Conservation (phyloP, 176 grass and related monocot species). For the Rhipidocladum racemiflorum region DNA sequence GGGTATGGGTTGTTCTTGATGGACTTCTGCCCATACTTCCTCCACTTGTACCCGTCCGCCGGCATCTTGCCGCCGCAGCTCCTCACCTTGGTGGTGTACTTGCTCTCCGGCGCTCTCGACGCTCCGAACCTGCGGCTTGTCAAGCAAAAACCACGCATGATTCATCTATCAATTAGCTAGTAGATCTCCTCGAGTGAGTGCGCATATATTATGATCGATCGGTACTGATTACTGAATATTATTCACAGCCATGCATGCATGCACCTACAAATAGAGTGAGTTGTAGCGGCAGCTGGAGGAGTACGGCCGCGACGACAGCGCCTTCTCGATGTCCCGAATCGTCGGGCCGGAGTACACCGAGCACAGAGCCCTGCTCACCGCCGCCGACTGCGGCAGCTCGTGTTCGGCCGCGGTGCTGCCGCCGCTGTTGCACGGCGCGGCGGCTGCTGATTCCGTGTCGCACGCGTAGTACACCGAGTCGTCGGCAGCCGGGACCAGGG, state of each 20-base stretch:
- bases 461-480: background rate
- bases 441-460: background rate
- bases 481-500: background rate
- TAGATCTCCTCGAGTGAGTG: background rate
- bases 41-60: constrained; percentile 73
- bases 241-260: background rate
- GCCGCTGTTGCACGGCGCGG: constrained; percentile 4
- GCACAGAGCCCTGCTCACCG: constrained; percentile 34
- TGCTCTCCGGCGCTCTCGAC: constrained; percentile 40
- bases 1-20: constrained; percentile 83
- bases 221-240: background rate
- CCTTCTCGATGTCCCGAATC: constrained; percentile 58
- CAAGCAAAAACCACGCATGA: background rate
- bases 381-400: constrained; percentile 4
- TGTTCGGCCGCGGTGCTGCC: background rate
- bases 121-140: constrained; percentile 22
- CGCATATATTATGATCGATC: background rate
- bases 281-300: constrained; percentile 21
- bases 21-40: constrained; percentile 78
- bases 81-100: constrained; percentile 48
- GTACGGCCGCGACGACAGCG: constrained; percentile 32
- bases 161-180: background rate
- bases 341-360: constrained; percentile 69
- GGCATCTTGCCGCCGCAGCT: constrained; percentile 49
- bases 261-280: constrained; percentile 33